Evolutionary conservation across 2,329 filamentous ascomycete genomes (phyloP), one percentile per base, ranked within the genome.

Genomic region (Colletotrichum somersetense): DNA sequence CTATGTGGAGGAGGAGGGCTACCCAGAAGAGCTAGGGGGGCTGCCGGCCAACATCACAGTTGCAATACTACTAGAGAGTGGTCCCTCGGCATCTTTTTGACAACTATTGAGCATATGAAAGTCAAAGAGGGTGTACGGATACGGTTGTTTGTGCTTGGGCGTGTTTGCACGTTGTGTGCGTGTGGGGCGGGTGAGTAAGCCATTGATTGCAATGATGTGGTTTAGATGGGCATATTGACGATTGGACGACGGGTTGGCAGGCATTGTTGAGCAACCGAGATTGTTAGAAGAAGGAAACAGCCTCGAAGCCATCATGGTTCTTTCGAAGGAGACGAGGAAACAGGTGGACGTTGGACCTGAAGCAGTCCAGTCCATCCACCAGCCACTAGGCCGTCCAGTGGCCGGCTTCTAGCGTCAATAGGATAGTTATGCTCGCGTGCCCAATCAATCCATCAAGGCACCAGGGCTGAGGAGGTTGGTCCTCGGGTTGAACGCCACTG

Each of bases 71-170:
- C 66, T 72, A 26, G 57, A 44, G 40, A n/a, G 52, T 52, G 58
- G 64, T 74, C 38, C 73, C 73, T 74, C 73, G 73, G 73, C 66
- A 73, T 74, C 66, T 74, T 58, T 50, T 66, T 59, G 46, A 63
- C 30, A 68, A 68, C 46, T n/a, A 58, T n/a, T 20, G 46, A 71
- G 73, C 73, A 74, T 66, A 74, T 74, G 73, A 73, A 62, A 74
- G 65, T 70, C 61, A 63, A 53, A 50, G 59, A 23, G 33, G 38
- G 59, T 20, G n/a, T 52, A 33, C 20, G 61, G 8, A n/a, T 62
- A 33, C 20, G 61, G 5, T 5, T 62, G 44, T 35, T 12, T 42
- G 56, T 56, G 30, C 18, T 46, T 46, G 18, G 7, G 42, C 20
- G 18, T 44, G 16, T 46, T 7, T 11, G 35, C 35, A 10, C 11